These are phyloP conservation scores for Cyclotella atomus DNA, from an alignment of 108 stramenopile genomes.

Conservation along the genomic window DNA sequence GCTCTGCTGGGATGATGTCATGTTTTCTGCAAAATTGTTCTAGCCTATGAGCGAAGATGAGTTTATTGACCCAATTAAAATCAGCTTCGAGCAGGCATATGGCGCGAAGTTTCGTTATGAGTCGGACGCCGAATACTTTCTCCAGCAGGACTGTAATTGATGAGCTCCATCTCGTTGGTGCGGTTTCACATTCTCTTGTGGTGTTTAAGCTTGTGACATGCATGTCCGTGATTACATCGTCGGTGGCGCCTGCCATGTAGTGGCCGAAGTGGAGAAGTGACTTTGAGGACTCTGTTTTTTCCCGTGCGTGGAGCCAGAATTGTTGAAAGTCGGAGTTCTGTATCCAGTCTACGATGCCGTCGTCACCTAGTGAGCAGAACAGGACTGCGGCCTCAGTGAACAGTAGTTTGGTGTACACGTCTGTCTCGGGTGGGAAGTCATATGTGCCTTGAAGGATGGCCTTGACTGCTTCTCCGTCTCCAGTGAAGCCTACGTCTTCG, in stretches of 20 bases:
- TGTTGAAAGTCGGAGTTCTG: neutral
- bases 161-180: neutral
- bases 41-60: neutral
- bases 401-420: neutral
- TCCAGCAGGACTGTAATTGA: neutral
- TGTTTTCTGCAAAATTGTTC: neutral
- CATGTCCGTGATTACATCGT: neutral
- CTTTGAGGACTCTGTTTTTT: neutral
- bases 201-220: neutral
- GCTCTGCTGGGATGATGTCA: neutral
- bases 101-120: neutral
- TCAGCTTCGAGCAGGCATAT: conserved; percentile 6
- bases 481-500: neutral
- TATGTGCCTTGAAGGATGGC: neutral
- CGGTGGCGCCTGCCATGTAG: neutral
- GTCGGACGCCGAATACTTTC: neutral
- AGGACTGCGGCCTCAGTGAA: neutral
- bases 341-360: neutral
- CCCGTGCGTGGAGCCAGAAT: neutral
- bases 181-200: neutral
- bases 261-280: neutral
- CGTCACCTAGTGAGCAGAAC: neutral
- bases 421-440: neutral
- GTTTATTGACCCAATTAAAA: neutral
- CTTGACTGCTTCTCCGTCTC: neutral